Evolutionary conservation across 2,329 filamentous ascomycete species (phyloP).

Genomic region (Calonectria montana): DNA sequence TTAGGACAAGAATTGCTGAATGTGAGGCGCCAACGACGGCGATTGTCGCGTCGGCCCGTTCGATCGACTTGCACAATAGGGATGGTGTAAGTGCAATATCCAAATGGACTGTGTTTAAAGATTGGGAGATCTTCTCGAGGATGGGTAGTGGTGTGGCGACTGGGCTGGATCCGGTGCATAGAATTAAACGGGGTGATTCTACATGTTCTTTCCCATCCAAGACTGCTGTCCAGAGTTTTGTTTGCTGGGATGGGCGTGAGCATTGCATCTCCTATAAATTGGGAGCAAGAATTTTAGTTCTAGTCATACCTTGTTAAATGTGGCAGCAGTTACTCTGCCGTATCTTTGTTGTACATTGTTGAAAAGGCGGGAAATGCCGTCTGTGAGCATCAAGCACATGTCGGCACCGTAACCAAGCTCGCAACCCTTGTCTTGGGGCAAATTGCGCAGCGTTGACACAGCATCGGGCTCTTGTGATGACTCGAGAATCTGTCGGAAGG

Average conservation of each 20-base stretch:
- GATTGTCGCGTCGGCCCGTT: conserved; percentile 53
- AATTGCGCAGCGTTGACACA: conserved; percentile 61
- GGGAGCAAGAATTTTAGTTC: background rate
- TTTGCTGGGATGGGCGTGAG: background rate
- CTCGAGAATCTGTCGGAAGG: conserved; percentile 64
- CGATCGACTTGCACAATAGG: conserved; percentile 49
- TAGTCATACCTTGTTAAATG: conserved; percentile 30
- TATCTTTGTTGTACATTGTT: conserved; percentile 52
- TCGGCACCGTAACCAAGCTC: conserved; percentile 68
- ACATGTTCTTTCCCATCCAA: conserved; percentile 46
- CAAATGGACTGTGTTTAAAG: conserved; percentile 53
- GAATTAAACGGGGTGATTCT: conserved; percentile 58
- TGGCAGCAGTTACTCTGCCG: conserved; percentile 52
- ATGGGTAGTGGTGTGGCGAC: conserved; percentile 56
- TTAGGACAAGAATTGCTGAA: conserved; percentile 71
- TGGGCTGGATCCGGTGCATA: conserved; percentile 70
- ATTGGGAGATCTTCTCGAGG: conserved; percentile 35
- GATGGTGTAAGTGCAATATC: conserved; percentile 67
- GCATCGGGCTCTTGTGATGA: conserved; percentile 63
- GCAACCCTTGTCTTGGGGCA: conserved; percentile 69
- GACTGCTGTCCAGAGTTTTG: conserved; percentile 36
- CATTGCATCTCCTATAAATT: background rate
- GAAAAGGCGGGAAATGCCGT: conserved; percentile 53
- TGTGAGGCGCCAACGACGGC: conserved; percentile 72
- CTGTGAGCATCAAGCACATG: conserved; percentile 57